Base-by-base conservation (phyloP, 176 grass and related monocot species). In the Eragrostis curvula region DNA sequence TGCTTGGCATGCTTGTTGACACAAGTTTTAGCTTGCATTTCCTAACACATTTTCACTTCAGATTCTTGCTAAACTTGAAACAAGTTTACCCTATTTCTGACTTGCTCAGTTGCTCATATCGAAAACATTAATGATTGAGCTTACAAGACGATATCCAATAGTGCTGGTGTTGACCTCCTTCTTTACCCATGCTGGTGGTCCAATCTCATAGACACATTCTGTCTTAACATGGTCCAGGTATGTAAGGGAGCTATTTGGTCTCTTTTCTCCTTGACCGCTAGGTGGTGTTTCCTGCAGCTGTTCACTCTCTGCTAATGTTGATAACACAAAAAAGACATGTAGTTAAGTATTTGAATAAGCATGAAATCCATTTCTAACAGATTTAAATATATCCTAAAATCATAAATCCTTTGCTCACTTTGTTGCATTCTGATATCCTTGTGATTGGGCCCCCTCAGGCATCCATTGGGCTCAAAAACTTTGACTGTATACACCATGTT, bases 171-270 rank as follows among this genome's bases (percentile, higher is more conserved):
- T 85, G 5, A 77, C 59, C 73, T 77, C 40, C 63, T 84, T 84
- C 73, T 69, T 77, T 77, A 77, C 77, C 63, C 73, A 85, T 20
- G 65, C 10, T 0, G 70, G 47, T 20, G 70, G 70, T 6, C 46
- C 70, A 51, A 72, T 20, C 25, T 72, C 7, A 20, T 2, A 72
- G 1, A 30, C 46, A 47, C 5, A 51, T 16, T 0, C 5, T 1
- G 3, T 50, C 1, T 0, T 70, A 2, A 12, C n/a, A 1, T 48
- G 16, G 21, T 39, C 17, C 21, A n/a, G 4, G 40, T 14, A 70
- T 27, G 23, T 48, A 5, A 27, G 24, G 12, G 68, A 70, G 6
- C 21, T n/a, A 15, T 48, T 25, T 48, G 42, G 43, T 2, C 43
- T 70, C 43, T 41, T 70, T 8, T 48, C 11, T 9, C 1, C 68